Percentiles rank a stretch among this genome's conserved stretches.
phyloP scores from a whole-genome alignment of 1,139 yeast species.

The Scheffersomyces parashehatae region DNA sequence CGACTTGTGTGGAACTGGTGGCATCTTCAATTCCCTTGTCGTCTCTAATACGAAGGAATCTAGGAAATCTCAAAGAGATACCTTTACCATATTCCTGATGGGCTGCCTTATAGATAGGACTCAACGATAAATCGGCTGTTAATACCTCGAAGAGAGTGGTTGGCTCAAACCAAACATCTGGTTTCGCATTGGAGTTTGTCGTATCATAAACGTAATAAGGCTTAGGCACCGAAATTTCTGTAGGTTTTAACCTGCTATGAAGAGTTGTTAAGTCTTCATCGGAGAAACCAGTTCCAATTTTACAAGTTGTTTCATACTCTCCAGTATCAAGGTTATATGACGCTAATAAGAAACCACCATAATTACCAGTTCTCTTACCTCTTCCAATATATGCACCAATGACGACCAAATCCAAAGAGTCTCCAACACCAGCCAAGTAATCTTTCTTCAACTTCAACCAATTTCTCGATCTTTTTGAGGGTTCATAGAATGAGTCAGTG shows the following conservation, averaged over 20 bases:
- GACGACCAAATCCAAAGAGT: conserved; percentile 89
- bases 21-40: conserved; percentile 90
- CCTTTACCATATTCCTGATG: conserved; percentile 79
- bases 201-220: conserved; percentile 70
- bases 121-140: conserved; percentile 89
- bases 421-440: conserved; percentile 92
- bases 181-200: conserved; percentile 61
- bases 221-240: conserved; percentile 68
- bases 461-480: conserved; percentile 90
- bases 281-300: conserved; percentile 95
- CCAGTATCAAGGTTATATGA: conserved; percentile 88
- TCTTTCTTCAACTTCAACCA: conserved; percentile 97
- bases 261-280: conserved; percentile 74
- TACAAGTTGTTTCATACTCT: conserved; percentile 92
- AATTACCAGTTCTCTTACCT: conserved; percentile 92
- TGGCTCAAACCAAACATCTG: conserved; percentile 98
- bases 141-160: conserved; percentile 82
- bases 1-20: conserved; percentile 85
- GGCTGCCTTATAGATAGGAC: conserved; percentile 93
- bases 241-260: conserved; percentile 62
- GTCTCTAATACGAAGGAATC: conserved; percentile 82
- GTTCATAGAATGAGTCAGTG: conserved; percentile 81
- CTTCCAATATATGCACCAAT: conserved; percentile 92
- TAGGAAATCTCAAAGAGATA: conserved; percentile 85
- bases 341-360: conserved; percentile 92